These are phyloP conservation scores for Fusarium virguliforme DNA, from an alignment of 2,329 filamentous ascomycete genomes.

Conservation along the genomic window DNA sequence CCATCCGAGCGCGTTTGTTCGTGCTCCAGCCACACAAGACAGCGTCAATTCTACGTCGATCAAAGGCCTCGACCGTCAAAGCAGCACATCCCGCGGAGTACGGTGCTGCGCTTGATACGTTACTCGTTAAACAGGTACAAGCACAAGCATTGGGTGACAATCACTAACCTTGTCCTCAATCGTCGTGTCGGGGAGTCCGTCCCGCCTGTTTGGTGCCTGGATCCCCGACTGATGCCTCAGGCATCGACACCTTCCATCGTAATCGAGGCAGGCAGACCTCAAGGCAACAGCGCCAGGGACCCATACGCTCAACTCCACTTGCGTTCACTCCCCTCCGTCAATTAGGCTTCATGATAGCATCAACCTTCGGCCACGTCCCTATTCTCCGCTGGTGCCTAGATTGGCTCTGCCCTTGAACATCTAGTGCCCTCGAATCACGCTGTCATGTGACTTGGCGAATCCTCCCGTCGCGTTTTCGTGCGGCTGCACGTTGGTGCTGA, in stretches of 20 bases:
- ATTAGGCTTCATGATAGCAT: neutral
- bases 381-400: constrained; percentile 7
- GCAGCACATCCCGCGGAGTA: neutral
- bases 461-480: constrained; percentile 2
- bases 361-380: neutral
- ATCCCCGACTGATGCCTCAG: neutral
- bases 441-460: constrained; percentile 13
- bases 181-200: neutral
- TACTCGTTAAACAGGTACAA: neutral
- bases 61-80: neutral
- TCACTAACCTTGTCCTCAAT: neutral
- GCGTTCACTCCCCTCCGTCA: neutral
- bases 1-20: constrained; percentile 9
- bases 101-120: neutral
- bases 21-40: neutral
- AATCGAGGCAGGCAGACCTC: neutral
- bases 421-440: neutral
- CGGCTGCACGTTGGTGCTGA: neutral
- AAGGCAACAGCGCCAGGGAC: neutral
- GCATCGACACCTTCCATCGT: neutral
- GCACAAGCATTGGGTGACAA: neutral
- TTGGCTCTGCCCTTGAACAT: neutral
- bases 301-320: neutral
- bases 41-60: neutral
- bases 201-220: neutral